Evolutionary conservation across 148 eudicot species (phyloP).

Genomic region (Rhododendron molle): DNA sequence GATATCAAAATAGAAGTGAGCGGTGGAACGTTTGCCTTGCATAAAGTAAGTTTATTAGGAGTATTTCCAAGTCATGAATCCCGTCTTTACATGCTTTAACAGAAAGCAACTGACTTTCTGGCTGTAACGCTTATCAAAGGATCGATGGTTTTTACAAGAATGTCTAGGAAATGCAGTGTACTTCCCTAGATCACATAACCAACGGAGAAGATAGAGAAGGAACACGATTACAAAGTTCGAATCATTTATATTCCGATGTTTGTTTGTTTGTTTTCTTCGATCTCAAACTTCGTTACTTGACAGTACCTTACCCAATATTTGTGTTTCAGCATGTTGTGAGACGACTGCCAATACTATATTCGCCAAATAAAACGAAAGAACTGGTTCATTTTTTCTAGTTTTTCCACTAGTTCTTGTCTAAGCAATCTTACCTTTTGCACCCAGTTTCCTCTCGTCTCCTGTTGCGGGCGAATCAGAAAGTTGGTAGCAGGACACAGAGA

Average conservation of each 20-base stretch:
- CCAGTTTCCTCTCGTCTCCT: conserved; percentile 94
- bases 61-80: not conserved
- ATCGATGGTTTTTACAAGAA: not conserved
- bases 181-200: not conserved
- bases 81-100: not conserved
- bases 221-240: not conserved
- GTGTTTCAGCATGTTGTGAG: not conserved
- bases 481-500: conserved; percentile 64
- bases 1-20: conserved; percentile 78
- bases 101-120: not conserved
- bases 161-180: not conserved
- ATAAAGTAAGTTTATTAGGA: conserved; percentile 53
- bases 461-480: conserved; percentile 73
- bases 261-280: not conserved
- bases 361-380: not conserved
- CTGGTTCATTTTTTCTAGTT: not conserved
- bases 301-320: not conserved
- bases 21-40: conserved; percentile 74
- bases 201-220: not conserved
- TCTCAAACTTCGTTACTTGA: not conserved
- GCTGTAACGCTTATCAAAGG: not conserved
- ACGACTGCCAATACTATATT: not conserved
- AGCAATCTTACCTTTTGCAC: not conserved
- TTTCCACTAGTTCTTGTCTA: not conserved
- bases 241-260: not conserved